These are phyloP conservation scores for Microstegium vimineum DNA, from an alignment of 176 grass and related monocot genomes.

Conservation along the genomic window DNA sequence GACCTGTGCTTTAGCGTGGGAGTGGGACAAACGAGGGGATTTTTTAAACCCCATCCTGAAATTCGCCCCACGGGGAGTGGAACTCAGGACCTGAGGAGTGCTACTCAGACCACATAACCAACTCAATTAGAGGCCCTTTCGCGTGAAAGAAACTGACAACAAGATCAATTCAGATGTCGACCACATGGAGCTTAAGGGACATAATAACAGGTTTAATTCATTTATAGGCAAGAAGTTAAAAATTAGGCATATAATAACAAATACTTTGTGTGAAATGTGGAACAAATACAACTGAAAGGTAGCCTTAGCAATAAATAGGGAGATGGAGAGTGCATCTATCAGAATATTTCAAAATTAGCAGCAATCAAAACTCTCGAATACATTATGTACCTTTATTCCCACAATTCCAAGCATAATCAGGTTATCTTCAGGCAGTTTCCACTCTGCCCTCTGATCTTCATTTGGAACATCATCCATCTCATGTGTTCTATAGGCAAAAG, in stretches of 20 bases:
- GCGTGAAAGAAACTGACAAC: slow-evolving; percentile 3
- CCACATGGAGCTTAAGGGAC: background rate
- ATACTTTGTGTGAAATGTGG: background rate
- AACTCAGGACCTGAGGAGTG: too few species aligned
- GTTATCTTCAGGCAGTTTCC: slow-evolving; percentile 80
- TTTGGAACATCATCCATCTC: slow-evolving; percentile 63
- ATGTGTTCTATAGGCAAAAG: slow-evolving; percentile 70
- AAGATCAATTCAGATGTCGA: background rate
- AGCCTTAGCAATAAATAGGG: background rate
- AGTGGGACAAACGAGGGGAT: too few species aligned
- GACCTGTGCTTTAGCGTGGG: too few species aligned
- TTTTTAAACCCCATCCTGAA: too few species aligned
- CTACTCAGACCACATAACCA: too few species aligned
- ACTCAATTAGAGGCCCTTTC: too few species aligned
- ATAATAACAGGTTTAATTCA: background rate
- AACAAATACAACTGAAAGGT: background rate
- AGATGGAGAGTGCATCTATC: background rate
- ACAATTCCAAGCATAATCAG: slow-evolving; percentile 76
- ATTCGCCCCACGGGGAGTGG: too few species aligned
- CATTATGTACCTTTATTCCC: slow-evolving; percentile 69
- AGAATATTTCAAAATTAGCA: slow-evolving; percentile 6
- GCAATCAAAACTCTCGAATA: background rate
- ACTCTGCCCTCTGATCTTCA: slow-evolving; percentile 68
- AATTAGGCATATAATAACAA: background rate
- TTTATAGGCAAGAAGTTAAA: background rate